Conservation (phyloP, 1,284 basidiomycete species). For the Abortiporus biennis region DNA sequence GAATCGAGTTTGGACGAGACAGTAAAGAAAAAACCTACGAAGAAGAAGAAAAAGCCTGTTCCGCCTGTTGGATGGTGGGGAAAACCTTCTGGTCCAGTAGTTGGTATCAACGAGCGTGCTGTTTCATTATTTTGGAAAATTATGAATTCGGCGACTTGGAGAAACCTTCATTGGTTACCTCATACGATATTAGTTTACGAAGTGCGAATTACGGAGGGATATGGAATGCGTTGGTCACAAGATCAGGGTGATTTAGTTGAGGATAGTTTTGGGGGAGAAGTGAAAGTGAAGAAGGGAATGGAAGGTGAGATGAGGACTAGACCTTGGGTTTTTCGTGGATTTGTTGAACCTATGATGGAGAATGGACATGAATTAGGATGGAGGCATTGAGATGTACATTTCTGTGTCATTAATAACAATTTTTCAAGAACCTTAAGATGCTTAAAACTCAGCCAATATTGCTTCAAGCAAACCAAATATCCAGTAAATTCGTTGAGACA, state of each 20-base stretch:
- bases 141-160: slow-evolving; percentile 43
- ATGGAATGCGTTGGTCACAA: slow-evolving; percentile 61
- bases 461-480: too few relatives aligned
- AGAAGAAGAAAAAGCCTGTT: slow-evolving; percentile 14
- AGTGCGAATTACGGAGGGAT: slow-evolving; percentile 46
- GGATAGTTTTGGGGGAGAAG: neutral
- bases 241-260: slow-evolving; percentile 24
- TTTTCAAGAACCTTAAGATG: too few relatives aligned
- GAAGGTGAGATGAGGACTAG: slow-evolving; percentile 3
- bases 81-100: slow-evolving; percentile 41
- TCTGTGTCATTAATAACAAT: too few relatives aligned
- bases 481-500: too few relatives aligned
- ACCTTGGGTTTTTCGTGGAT: slow-evolving; percentile 52
- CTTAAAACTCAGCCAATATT: too few relatives aligned
- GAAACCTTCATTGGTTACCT: slow-evolving; percentile 56
- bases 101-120: slow-evolving; percentile 42
- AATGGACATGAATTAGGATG: slow-evolving; percentile 54
- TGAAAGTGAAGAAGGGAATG: neutral
- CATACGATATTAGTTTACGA: slow-evolving; percentile 54
- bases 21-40: slow-evolving; percentile 4
- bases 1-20: neutral
- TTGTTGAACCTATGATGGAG: slow-evolving; percentile 59
- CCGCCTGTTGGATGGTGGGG: slow-evolving; percentile 51
- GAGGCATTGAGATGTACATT: slow-evolving; percentile 45
- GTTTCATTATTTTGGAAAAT: slow-evolving; percentile 44